Percentiles rank a stretch among this genome's conserved stretches.
These are phyloP conservation scores for Cryptosporidium meleagridis DNA, from an alignment of 169 alveolate genomes.

Conservation along the genomic window DNA sequence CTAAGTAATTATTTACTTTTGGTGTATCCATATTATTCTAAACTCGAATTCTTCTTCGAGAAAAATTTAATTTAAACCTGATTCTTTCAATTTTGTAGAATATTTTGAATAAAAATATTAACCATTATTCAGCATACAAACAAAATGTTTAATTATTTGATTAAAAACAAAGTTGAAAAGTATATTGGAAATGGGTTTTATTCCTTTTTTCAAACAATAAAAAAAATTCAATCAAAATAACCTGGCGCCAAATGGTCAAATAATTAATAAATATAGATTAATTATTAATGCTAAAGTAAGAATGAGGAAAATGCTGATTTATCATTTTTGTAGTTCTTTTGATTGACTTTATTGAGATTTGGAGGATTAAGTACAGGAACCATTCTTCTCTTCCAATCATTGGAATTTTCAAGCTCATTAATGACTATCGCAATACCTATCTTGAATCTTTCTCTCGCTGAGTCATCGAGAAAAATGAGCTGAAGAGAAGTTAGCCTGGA, in stretches of 20 bases:
- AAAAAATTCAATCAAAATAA: not conserved
- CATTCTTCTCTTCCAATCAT: conserved; percentile 71
- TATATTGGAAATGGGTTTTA: not conserved
- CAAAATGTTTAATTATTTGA: not conserved
- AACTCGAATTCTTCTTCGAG: not conserved
- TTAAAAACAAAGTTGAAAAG: not conserved
- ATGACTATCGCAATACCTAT: conserved; percentile 59
- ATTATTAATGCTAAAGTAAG: not conserved
- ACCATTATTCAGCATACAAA: not conserved
- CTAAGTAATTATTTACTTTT: not conserved
- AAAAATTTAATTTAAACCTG: not conserved
- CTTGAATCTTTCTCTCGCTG: conserved; percentile 71
- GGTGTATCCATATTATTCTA: not conserved
- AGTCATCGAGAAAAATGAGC: conserved; percentile 52
- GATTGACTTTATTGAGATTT: not conserved
- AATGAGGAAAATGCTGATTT: conserved; percentile 3
- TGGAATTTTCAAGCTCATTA: conserved; percentile 59
- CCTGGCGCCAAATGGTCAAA: not conserved
- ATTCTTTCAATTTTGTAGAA: not conserved
- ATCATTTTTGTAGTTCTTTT: conserved; percentile 12
- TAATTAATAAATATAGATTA: not conserved
- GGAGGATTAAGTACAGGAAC: conserved; percentile 61
- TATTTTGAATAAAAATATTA: not conserved
- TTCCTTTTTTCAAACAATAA: not conserved
- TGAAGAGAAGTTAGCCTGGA: conserved; percentile 49